Base-by-base conservation (phyloP, 352 stramenopile species). In the Thalassiosira livingstoniorum region DNA sequence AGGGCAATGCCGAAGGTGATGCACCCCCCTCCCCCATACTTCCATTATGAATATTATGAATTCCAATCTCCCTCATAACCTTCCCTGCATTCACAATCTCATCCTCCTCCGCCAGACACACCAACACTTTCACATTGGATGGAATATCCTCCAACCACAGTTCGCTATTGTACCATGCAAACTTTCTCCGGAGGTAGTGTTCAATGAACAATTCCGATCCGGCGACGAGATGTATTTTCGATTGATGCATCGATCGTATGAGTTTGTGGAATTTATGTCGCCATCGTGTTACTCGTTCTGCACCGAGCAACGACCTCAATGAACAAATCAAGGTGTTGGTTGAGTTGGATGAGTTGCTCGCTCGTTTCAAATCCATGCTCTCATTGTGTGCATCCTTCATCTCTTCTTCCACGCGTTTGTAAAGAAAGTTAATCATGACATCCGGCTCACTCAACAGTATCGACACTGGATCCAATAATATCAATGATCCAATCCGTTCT, bases 151-250 rank as follows among this genome's bases (percentile, higher is more conserved):
- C 80, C 35, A 95, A 70, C 88, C 88, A 95, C 31, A 96, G 75
- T 83, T 95, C 90, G 43, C 75, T 90, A 57, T 95, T 94, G 72
- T 95, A 95, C 90, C 91, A 96, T 21, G 80, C 84, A 85, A 96
- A 96, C 55, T 95, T 87, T 54, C 92, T 62, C 60, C 90, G 75
- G 11, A 95, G 65, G 65, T 94, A 95, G 69, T 91, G 75, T 55
- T 93, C 83, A 43, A 93, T 95, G 42, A 90, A 93, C 4, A 95
- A 54, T 78, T 96, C 92, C 2, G 78, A 89, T 23, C 67, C 82
- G 5, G 83, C 91, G 18, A 91, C 68, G 23, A 93, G 64, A 54
- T 73, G 79, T 47, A 90, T 90, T 39, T 85, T 86, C 10, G 68
- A 66, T 53, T 87, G 70, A 37, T 85, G 67, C 25, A 87, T 39